Base-by-base conservation (phyloP, 2,329 filamentous ascomycete species). In the Amphichorda felina region DNA sequence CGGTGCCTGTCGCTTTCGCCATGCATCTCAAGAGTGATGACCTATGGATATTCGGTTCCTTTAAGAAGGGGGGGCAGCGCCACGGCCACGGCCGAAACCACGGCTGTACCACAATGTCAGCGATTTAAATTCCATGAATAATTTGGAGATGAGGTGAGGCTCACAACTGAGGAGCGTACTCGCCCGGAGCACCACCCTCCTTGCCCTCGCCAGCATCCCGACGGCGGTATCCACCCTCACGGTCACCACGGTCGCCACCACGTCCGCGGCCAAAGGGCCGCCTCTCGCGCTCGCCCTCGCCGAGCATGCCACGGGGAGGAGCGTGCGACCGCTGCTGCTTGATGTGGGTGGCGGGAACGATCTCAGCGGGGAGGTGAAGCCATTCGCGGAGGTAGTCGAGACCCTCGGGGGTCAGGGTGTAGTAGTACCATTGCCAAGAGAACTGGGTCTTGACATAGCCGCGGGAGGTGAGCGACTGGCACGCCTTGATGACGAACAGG, bases 391-490 rank as follows among this genome's bases (percentile, higher is more conserved):
- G 88, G 79, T 98, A 98, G 75, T 96, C 89, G 65, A 98, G 89
- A 72, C 91, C 91, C 78, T 96, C 88, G 61, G 88, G 85, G 65
- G 89, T 95, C 69, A 98, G 82, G 69, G 91, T 95, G 82, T 98
- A 98, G 84, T 98, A 98, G 82, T 96, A 94, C 79, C 88, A 94
- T 72, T 94, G 87, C 87, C 87, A 94, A 51, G 87, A 94, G 83
- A 98, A 98, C 70, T 93, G 91, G 56, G 91, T 98, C 85, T 98
- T 98, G 72, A 98, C 79, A 70, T 85, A 96, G 64, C 89, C 89
- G 65, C 91, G 89, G 54, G 88, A 95, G 73, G 80, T 94, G 61
- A 98, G 80, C 48, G 91, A 98, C 76, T 98, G 91, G 72, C 79
- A 82, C 59, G 91, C 91, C 81, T 98, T 98, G 79, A 98, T 85